Evolutionary conservation across 2,329 filamentous ascomycete species (phyloP), one percentile per base, ranked within the genome.

Genomic region (Pseudogymnoascus sp.): DNA sequence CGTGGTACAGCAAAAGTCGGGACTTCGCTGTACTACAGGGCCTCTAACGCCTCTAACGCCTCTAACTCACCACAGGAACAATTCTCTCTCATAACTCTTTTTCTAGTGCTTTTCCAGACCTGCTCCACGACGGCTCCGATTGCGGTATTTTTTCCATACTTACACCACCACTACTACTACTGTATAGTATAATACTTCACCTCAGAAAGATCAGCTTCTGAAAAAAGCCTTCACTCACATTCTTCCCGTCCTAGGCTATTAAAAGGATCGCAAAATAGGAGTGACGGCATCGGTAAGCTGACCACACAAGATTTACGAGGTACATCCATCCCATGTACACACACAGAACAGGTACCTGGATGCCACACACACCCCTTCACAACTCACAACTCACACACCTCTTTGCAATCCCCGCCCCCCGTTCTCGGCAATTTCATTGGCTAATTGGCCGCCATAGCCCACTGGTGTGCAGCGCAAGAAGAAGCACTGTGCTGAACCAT

Each of bases 221-320:
- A 12, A 43, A 43, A 40, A 43, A 22, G 10, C 40, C 19, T 43
- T 43, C 40, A 43, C 16, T 24, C 16, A 43, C 31, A 33, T 43
- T 11, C 35, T n/a, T 37, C 35, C 35, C 35, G 3, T 16, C 37
- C 14, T 37, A 31, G 10, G 6, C 35, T 31, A 31, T 31, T 31
- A 31, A 37, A 28, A 28, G 43, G 14, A 28, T 50, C 12, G 16
- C 19, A 16, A 53, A 50, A 53, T 31, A 53, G 46, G 46, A 53
- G 46, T 53, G 46, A 53, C 46, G 46, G 46, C 46, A 53, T 53
- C 46, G 46, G 31, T 31, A 53, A 53, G 46, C 46, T 53, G 46
- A 31, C 43, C 43, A 53, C 31, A 31, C 14, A 31, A 4, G 6
- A 11, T 31, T 31, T 31, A 53, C 46, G 26, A 53, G 46, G 46